Base-by-base conservation (phyloP, 768 basidiomycete species). In the Auriculariales sp. region DNA sequence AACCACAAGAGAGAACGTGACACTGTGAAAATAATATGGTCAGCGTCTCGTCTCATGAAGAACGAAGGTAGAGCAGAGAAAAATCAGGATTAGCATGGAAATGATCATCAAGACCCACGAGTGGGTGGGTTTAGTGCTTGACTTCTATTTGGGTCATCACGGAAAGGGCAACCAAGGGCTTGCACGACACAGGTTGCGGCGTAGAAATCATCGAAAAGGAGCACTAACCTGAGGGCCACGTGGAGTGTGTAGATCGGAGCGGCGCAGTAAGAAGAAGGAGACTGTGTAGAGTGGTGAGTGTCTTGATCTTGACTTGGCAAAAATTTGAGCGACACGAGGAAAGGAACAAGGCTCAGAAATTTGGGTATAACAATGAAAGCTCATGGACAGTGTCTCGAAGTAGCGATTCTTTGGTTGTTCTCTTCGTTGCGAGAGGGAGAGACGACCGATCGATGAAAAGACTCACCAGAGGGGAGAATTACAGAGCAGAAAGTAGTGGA, bases 21-120 rank as follows among this genome's bases (percentile, higher is more conserved):
- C n/a, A n/a, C n/a, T n/a, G n/a, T n/a, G n/a, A n/a, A n/a, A n/a
- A n/a, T n/a, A n/a, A n/a, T n/a, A n/a, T n/a, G n/a, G n/a, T n/a
- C n/a, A n/a, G n/a, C n/a, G n/a, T n/a, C n/a, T n/a, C n/a, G n/a
- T n/a, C n/a, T 47, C 19, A 42, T 27, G 14, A 28, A 15, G 12
- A 19, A 24, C 24, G 36, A 27, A 19, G 36, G 28, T 28, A 10
- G 28, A 4, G 29, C 49, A 42, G 33, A 42, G 51, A 49, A 52
- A 56, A 27, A 57, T 68, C 86, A 89, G 83, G 73, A 88, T 89
- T 88, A 89, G 85, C 85, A 89, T 88, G 85, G 83, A 72, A 62
- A 71, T 83, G 82, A 83, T 70, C 64, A 59, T 70, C 67, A 63
- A 71, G 82, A 81, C 81, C 72, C 76, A 51, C 77, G 80, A 84